Evolutionary conservation across 495 filamentous ascomycete genomes (phyloP).

Genomic region (Lindgomyces ingoldianus): DNA sequence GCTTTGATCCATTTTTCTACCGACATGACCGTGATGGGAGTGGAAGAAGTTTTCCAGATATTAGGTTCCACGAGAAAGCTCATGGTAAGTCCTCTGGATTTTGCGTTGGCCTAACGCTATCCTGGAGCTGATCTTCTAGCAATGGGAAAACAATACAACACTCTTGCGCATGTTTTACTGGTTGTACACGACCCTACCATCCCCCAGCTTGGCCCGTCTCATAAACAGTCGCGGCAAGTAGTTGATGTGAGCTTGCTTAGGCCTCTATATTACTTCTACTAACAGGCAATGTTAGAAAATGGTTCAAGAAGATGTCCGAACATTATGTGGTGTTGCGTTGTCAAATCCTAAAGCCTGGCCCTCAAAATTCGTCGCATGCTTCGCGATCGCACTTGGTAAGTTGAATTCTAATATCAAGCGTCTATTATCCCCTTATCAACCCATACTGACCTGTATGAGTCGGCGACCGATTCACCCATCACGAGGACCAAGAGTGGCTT

Average conservation of each 20-base stretch:
- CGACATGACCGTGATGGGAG: slow-evolving; percentile 30
- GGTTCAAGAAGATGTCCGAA: slow-evolving; percentile 32
- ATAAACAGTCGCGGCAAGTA: slow-evolving; percentile 23
- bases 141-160: slow-evolving; percentile 34
- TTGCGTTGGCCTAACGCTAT: too few relatives aligned
- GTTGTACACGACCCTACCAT: slow-evolving; percentile 35
- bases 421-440: not conserved
- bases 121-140: slow-evolving; percentile 10
- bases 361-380: slow-evolving; percentile 30
- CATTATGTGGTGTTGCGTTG: slow-evolving; percentile 28
- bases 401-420: not conserved
- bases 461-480: slow-evolving; percentile 30
- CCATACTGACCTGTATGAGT: not conserved
- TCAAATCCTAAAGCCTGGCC: slow-evolving; percentile 27
- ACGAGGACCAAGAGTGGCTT: slow-evolving; percentile 20
- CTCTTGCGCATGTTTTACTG: slow-evolving; percentile 29
- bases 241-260: slow-evolving; percentile 27
- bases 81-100: slow-evolving; percentile 24
- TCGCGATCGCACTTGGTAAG: slow-evolving; percentile 29
- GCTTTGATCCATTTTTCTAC: slow-evolving; percentile 30
- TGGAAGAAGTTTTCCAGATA: slow-evolving; percentile 33
- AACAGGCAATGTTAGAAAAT: slow-evolving; percentile 6
- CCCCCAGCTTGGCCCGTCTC: slow-evolving; percentile 32
- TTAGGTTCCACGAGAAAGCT: slow-evolving; percentile 27
- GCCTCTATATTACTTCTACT: not conserved